Evolutionary conservation across 371 early-diverging fungal species (phyloP).

Genomic region (Syncephalastrum sp.): DNA sequence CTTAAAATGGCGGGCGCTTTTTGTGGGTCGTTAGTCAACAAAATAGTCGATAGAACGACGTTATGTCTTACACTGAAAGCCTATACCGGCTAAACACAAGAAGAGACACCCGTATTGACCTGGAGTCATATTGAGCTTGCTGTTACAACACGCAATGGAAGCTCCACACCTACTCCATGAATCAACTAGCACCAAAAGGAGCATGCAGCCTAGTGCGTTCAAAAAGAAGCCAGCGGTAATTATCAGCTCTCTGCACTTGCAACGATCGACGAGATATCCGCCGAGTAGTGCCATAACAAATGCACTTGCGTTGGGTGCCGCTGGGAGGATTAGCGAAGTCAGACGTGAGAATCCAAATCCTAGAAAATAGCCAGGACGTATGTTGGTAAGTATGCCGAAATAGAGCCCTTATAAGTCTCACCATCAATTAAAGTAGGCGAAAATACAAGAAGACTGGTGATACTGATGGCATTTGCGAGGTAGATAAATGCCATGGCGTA

Average conservation of each 20-base stretch:
- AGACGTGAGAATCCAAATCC: conserved; percentile 24
- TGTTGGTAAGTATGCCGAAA: too few relatives aligned
- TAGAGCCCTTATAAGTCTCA: too few relatives aligned
- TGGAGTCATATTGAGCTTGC: too few relatives aligned
- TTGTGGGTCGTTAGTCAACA: neutral
- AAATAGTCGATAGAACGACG: neutral
- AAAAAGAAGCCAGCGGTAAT: conserved; percentile 21
- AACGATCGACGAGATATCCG: conserved; percentile 26
- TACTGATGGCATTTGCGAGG: conserved; percentile 20
- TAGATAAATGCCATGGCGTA: conserved; percentile 23
- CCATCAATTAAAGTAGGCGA: conserved; percentile 26
- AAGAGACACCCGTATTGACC: too few relatives aligned
- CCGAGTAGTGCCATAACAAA: conserved; percentile 22
- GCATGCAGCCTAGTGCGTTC: conserved; percentile 21
- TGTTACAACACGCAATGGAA: too few relatives aligned
- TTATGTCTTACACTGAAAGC: conserved; percentile 24
- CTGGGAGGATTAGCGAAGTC: conserved; percentile 29
- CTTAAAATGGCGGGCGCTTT: conserved; percentile 27
- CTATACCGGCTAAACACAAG: conserved; percentile 15
- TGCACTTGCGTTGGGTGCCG: conserved; percentile 26
- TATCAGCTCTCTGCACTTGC: conserved; percentile 20
- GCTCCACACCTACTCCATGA: conserved; percentile 21
- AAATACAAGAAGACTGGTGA: conserved; percentile 24
- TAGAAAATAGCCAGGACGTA: too few relatives aligned
- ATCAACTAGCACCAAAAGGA: conserved; percentile 16